Evolutionary conservation across 345 rosid genomes (phyloP).

Genomic region (Luvunga scandens): DNA sequence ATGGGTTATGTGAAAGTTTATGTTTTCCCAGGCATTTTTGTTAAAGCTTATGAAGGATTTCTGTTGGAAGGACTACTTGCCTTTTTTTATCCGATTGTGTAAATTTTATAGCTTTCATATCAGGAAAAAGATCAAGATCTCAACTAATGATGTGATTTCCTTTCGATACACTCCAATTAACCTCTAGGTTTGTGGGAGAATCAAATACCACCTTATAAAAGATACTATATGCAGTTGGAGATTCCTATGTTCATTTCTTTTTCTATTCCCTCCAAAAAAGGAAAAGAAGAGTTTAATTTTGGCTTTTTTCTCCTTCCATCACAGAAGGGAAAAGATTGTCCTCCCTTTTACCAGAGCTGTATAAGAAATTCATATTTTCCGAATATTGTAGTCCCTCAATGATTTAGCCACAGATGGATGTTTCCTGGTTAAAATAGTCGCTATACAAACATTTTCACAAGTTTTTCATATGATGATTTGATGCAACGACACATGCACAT

Average conservation of each 20-base stretch:
- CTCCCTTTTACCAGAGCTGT: not conserved
- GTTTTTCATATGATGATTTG: not conserved
- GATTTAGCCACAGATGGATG: not conserved
- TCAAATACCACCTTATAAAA: too few species aligned
- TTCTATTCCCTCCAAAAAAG: not conserved
- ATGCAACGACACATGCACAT: not conserved
- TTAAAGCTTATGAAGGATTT: not conserved
- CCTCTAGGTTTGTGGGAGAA: not conserved
- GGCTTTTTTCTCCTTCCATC: not conserved
- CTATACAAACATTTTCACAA: not conserved
- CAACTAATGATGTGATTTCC: not conserved
- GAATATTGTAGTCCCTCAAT: not conserved
- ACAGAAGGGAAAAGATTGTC: not conserved
- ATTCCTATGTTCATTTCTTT: not conserved
- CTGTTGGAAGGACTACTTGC: not conserved
- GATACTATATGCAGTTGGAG: not conserved
- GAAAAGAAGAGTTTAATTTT: not conserved
- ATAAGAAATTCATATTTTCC: not conserved
- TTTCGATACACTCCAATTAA: not conserved
- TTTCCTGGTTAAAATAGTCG: not conserved
- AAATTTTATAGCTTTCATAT: not conserved
- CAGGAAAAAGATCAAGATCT: not conserved
- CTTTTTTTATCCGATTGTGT: not conserved
- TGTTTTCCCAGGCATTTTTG: conserved; percentile 1
- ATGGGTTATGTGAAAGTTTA: conserved; percentile 1